phyloP scores from a whole-genome alignment of 768 basidiomycete genomes.

The Amanita muscaria region DNA sequence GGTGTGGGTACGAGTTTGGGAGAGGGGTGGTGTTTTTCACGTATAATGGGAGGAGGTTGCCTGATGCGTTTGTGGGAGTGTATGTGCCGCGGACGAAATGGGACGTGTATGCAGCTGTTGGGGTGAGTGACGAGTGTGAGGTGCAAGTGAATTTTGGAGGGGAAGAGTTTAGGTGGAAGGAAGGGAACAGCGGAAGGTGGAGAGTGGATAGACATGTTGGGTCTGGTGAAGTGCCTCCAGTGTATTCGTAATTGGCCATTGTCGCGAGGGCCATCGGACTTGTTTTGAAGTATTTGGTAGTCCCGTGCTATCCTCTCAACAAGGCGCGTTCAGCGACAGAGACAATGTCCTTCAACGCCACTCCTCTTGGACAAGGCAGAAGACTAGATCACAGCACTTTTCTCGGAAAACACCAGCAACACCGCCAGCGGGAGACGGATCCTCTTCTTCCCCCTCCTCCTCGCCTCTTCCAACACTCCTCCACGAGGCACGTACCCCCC shows the following conservation, averaged over 20 bases:
- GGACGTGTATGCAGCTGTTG: slow-evolving; percentile 61
- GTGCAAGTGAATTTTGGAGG: slow-evolving; percentile 62
- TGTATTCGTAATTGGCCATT: background rate
- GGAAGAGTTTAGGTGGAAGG: slow-evolving; percentile 49
- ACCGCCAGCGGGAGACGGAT: slow-evolving; percentile 14
- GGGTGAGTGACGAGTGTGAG: slow-evolving; percentile 43
- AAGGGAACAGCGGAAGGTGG: slow-evolving; percentile 62
- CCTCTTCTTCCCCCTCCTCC: slow-evolving; percentile 23
- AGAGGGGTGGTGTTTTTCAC: slow-evolving; percentile 53
- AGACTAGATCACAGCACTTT: slow-evolving; percentile 77
- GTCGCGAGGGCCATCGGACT: no score
- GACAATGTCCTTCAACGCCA: slow-evolving; percentile 88
- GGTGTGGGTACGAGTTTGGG: slow-evolving; percentile 56
- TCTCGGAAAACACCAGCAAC: slow-evolving; percentile 49
- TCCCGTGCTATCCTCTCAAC: no score
- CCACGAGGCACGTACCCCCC: background rate
- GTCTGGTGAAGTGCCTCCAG: background rate
- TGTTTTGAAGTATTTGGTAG: background rate
- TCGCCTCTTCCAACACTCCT: background rate
- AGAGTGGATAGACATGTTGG: slow-evolving; percentile 57
- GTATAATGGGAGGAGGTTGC: slow-evolving; percentile 48
- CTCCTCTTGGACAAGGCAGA: slow-evolving; percentile 78
- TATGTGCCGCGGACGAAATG: slow-evolving; percentile 41
- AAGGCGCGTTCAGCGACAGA: no score
- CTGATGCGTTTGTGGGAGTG: slow-evolving; percentile 48